Base-by-base conservation (phyloP, 2,329 filamentous ascomycete species). In the Amylocarpus encephaloides region DNA sequence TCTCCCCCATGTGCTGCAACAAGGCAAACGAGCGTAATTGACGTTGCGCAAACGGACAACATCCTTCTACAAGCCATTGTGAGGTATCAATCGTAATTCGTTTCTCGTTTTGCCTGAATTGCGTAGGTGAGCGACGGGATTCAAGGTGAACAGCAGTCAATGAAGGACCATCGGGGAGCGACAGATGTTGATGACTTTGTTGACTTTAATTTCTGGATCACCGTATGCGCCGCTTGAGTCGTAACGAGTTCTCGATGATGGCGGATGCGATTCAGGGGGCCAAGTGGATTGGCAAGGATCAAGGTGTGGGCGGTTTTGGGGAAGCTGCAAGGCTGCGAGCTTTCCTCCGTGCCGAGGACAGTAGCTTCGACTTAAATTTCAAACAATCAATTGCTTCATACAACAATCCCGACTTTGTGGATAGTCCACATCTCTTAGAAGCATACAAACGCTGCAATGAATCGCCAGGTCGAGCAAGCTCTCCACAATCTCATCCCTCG, bases 401-500 rank as follows among this genome's bases (percentile, higher is more conserved):
- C n/a, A 18, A 32, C 18, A 26, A 34, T 16, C 12, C 5, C 36
- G 11, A 18, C 22, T 30, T 26, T 7, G 4, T 26, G 22, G 22
- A 7, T 7, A 26, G 7, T 7, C 4, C 7, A 7, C 22, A 4
- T 13, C 30, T 43, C 16, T 2, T 38, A 47, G 16, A 18, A 3
- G 13, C 16, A 15, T 10, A 10, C 33, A 34, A n/a, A 40, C 22
- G 22, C 7, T 26, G 33, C 26, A 43, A 93, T 93, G 87, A 88
- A 85, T 63, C 79, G 82, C 52, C 79, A 86, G 36, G 75, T 90
- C 16, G 85, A 91, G 61, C 83, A 86, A 62, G 82, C 83, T 0
- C 73, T 94, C 32, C 74, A 80, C n/a, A 84, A 80, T 30, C 71
- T 93, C 19, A 76, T 94, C 50, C 89, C 89, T 1, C 86, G 85